Base-by-base conservation (phyloP, 2,329 filamentous ascomycete species). In the Diplocarpon rosae region DNA sequence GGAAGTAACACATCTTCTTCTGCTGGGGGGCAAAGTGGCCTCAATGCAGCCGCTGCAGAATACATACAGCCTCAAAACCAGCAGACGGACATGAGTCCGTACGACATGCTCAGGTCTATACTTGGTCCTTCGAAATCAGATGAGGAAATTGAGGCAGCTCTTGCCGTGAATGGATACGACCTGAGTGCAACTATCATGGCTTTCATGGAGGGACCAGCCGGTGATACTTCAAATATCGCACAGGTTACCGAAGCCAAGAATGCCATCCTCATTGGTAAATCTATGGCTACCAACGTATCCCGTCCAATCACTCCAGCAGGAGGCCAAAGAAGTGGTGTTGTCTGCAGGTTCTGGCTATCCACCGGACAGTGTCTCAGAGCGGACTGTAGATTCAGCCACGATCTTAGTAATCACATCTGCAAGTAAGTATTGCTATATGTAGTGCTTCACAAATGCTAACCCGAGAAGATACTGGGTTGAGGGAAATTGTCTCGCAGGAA, bases 271-370 rank as follows among this genome's bases (percentile, higher is more conserved):
- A 85, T 96, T 48, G 92, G 92, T 42, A 95, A 95, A 62, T 93
- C 87, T 14, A 86, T 95, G 70, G 78, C 78, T 34, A 76, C 85
- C 13, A 79, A 85, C 11, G 73, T 78, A 14, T 76, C 71, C 37
- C 71, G 88, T 30, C 85, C 89, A 13, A 70, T 75, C 8, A 94
- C 88, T 0, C 89, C 90, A 2, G 76, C 78, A 17, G 76, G 78
- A 17, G 80, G 84, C 59, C 75, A 83, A 56, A 90, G 88, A 63
- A 87, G 84, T 51, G 83, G 87, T 20, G 83, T 95, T 32, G 85
- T 96, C 34, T 98, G 92, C 75, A 94, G 95, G 66, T 98, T 96
- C 64, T 96, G 88, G 71, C 71, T 98, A 52, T 90, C 89, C 9
- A 93, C 85, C 7, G 92, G 92, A n/a, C 85, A 92, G 64, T 98